These are phyloP conservation scores for Boeremia lycopersici DNA, from an alignment of 2,329 filamentous ascomycete genomes.

Conservation along the genomic window DNA sequence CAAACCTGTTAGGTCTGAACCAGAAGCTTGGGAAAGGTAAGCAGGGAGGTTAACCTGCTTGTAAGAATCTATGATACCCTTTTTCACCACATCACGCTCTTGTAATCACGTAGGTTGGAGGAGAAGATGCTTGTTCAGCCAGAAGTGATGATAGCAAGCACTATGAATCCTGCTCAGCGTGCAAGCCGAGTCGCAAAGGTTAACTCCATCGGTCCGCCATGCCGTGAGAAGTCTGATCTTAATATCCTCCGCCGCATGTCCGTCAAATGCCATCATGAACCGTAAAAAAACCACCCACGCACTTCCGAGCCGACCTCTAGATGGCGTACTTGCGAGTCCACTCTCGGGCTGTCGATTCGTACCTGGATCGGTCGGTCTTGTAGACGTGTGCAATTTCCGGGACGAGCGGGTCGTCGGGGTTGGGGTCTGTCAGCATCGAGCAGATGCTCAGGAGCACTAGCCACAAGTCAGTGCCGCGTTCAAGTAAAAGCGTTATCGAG, in stretches of 20 bases:
- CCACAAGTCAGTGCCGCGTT: slow-evolving; percentile 25
- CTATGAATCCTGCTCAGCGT: slow-evolving; percentile 41
- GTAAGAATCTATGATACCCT: neutral
- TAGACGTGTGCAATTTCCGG: slow-evolving; percentile 99
- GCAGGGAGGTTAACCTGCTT: neutral
- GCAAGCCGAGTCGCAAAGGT: slow-evolving; percentile 35
- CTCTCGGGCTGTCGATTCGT: slow-evolving; percentile 95
- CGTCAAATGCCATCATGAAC: slow-evolving; percentile 32
- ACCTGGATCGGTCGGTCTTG: slow-evolving; percentile 96
- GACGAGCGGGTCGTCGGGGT: slow-evolving; percentile 97
- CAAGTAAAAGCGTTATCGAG: neutral
- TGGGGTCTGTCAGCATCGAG: slow-evolving; percentile 99
- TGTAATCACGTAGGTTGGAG: neutral
- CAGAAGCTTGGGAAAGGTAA: neutral
- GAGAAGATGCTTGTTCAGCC: slow-evolving; percentile 31
- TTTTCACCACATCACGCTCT: neutral
- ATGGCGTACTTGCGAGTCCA: slow-evolving; percentile 99
- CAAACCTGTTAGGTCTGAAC: neutral
- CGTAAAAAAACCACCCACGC: slow-evolving; percentile 31
- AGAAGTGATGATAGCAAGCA: slow-evolving; percentile 41
- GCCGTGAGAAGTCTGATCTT: slow-evolving; percentile 32
- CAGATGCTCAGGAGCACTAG: slow-evolving; percentile 96
- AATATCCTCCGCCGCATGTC: slow-evolving; percentile 26
- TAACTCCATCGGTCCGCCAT: slow-evolving; percentile 39
- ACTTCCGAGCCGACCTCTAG: slow-evolving; percentile 53